phyloP scores from a whole-genome alignment of 371 early-diverging fungal species.

The Mortierella sp. region DNA sequence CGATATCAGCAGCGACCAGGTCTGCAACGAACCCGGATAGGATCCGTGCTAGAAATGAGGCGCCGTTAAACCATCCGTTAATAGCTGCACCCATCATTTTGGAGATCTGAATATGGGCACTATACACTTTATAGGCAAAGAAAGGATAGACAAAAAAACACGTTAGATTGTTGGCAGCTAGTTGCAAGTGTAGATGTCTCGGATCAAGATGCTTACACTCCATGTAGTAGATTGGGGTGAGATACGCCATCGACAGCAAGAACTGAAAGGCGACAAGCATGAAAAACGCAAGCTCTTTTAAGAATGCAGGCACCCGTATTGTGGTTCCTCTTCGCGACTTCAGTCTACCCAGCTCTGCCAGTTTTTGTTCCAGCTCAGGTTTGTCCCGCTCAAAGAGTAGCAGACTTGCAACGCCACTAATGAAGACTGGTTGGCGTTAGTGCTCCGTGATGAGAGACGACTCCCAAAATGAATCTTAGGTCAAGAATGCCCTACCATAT shows the following conservation, averaged over 20 bases:
- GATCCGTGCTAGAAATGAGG: conserved; percentile 71
- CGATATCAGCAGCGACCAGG: conserved; percentile 64
- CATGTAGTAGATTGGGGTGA: conserved; percentile 33
- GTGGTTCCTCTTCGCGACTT: not conserved
- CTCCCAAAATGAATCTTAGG: not conserved
- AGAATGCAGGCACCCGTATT: conserved; percentile 5
- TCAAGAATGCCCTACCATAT: conserved; percentile 15
- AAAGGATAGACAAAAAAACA: too few species aligned
- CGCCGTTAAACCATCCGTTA: conserved; percentile 62
- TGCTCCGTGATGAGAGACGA: too few species aligned
- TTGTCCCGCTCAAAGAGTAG: conserved; percentile 14
- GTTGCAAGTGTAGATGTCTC: not conserved
- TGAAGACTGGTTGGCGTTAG: not conserved
- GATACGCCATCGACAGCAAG: conserved; percentile 29
- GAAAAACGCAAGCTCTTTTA: conserved; percentile 12
- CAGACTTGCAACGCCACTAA: conserved; percentile 19
- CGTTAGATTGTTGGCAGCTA: too few species aligned
- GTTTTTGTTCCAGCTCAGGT: not conserved
- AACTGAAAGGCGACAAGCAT: conserved; percentile 18
- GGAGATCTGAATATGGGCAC: conserved; percentile 50
- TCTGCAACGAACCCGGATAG: conserved; percentile 68
- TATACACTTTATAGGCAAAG: conserved; percentile 37
- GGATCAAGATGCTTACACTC: conserved; percentile 19
- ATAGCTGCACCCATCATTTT: conserved; percentile 57
- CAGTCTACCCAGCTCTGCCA: not conserved